These are phyloP conservation scores for Dentipellis sp. DNA, from an alignment of 768 basidiomycete species.

Conservation along the genomic window DNA sequence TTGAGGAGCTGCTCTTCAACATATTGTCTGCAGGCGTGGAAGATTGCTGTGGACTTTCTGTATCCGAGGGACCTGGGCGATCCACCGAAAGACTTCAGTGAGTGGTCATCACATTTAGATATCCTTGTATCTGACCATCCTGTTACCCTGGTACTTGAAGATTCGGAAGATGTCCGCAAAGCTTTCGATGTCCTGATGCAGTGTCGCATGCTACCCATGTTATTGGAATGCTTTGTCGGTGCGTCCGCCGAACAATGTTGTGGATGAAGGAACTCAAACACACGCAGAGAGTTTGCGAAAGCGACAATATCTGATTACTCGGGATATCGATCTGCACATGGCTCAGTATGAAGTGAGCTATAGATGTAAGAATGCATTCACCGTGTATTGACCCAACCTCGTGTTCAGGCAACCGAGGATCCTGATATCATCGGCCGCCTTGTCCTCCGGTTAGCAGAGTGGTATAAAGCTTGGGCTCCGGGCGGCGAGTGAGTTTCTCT, in stretches of 20 bases:
- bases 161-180: slow-evolving; percentile 34
- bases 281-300: slow-evolving; percentile 56
- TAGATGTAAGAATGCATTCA: not conserved
- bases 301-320: slow-evolving; percentile 46
- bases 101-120: not conserved
- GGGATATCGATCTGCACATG: slow-evolving; percentile 54
- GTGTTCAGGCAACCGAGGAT: slow-evolving; percentile 34
- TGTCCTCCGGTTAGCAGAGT: slow-evolving; percentile 51
- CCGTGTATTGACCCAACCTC: not conserved
- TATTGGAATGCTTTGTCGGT: slow-evolving; percentile 71
- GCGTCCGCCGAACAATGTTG: not conserved
- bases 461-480: slow-evolving; percentile 74
- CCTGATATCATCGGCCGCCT: slow-evolving; percentile 43
- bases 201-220: slow-evolving; percentile 48
- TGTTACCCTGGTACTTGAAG: slow-evolving; percentile 24
- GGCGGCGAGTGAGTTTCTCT: slow-evolving; percentile 43
- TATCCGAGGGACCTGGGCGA: slow-evolving; percentile 42
- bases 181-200: slow-evolving; percentile 54
- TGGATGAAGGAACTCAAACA: not conserved
- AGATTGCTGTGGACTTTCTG: slow-evolving; percentile 39
- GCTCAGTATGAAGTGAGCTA: slow-evolving; percentile 47
- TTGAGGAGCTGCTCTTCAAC: not conserved
- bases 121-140: not conserved
- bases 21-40: slow-evolving; percentile 38
- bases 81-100: slow-evolving; percentile 22